These are phyloP conservation scores for Helianthus annuus DNA, from an alignment of 129 eudicot species.

Conservation along the genomic window HanXRQr2.0-SUNRISE NC_035446.2:170122919-170123418, in stretches of 20 bases:
- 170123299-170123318: constrained; percentile 83
- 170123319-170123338: constrained; percentile 65
- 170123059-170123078: not conserved
- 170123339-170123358: constrained; percentile 73
- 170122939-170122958: too few species aligned
- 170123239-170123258: not conserved
- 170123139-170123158: constrained; percentile 51
- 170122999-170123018: too few species aligned
- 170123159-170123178: constrained; percentile 70
- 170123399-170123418: constrained; percentile 86
- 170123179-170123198: constrained; percentile 80
- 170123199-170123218: constrained; percentile 67
- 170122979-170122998: too few species aligned
- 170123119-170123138: constrained; percentile 43
- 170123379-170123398: constrained; percentile 78
- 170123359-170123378: constrained; percentile 76
- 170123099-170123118: not conserved
- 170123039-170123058: too few species aligned
- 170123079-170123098: not conserved
- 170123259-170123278: not conserved
- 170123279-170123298: not conserved
- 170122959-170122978: too few species aligned
- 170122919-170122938: too few species aligned
- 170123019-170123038: too few species aligned
- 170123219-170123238: not conserved